These are phyloP conservation scores for Scalesia atractyloides DNA, from an alignment of 129 eudicot genomes.

Conservation along the genomic window DNA sequence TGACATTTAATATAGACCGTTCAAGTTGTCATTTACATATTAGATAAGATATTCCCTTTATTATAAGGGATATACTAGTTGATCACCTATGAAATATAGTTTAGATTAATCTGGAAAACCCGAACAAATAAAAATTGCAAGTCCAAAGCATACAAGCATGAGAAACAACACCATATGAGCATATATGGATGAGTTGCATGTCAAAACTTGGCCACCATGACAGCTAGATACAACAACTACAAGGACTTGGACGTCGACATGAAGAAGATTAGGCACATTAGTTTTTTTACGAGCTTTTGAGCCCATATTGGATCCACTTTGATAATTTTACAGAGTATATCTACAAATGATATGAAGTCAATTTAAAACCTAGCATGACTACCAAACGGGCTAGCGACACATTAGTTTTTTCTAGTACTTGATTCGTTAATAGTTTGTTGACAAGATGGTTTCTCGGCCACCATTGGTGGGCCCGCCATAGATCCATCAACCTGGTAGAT, in stretches of 20 bases:
- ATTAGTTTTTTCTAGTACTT: slow-evolving; percentile 35
- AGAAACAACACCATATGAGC: slow-evolving; percentile 18
- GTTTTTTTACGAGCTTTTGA: slow-evolving; percentile 16
- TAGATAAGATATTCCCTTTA: too few species aligned
- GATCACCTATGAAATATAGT: neutral
- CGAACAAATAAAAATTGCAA: neutral
- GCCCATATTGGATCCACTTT: slow-evolving; percentile 21
- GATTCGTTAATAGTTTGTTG: slow-evolving; percentile 41
- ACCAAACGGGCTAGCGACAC: slow-evolving; percentile 19
- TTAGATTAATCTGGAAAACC: neutral
- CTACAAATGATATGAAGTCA: slow-evolving; percentile 11
- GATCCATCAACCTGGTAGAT: slow-evolving; percentile 50
- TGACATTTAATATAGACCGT: too few species aligned
- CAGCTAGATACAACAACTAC: slow-evolving; percentile 17
- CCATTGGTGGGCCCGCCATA: slow-evolving; percentile 24
- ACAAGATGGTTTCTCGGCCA: slow-evolving; percentile 34
- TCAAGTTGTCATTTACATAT: too few species aligned
- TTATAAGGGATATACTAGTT: too few species aligned
- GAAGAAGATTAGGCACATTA: slow-evolving; percentile 17
- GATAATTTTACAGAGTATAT: slow-evolving; percentile 15
- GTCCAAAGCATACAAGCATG: slow-evolving; percentile 1
- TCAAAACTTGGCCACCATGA: slow-evolving; percentile 44
- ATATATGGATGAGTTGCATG: slow-evolving; percentile 29
- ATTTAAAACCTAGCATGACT: slow-evolving; percentile 30
- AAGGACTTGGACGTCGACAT: neutral